Evolutionary conservation across 805 yeast species (phyloP).

Genomic region (Komagataella populi): DNA sequence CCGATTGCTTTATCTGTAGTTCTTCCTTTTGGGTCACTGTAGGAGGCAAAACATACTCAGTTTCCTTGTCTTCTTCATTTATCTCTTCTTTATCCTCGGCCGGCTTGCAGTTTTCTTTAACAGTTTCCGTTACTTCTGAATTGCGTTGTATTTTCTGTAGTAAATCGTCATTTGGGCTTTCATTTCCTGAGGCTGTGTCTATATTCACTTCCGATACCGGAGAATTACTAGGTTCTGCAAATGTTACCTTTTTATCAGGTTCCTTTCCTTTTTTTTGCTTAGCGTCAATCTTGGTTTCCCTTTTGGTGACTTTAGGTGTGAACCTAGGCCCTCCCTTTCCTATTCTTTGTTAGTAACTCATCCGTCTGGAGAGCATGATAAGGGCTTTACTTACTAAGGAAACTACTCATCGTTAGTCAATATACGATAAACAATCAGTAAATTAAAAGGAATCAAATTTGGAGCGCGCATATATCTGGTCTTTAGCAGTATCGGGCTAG

Average conservation of each 20-base stretch:
- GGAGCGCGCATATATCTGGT: neutral
- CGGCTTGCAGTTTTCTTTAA: neutral
- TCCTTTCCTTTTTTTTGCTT: neutral
- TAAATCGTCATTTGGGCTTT: neutral
- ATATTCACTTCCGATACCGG: neutral
- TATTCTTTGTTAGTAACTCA: neutral
- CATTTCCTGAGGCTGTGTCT: neutral
- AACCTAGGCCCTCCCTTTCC: constrained; percentile 1
- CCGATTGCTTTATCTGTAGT: neutral
- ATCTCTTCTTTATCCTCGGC: neutral
- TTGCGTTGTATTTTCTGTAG: neutral
- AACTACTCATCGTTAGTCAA: neutral
- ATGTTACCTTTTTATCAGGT: neutral
- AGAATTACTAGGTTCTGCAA: neutral
- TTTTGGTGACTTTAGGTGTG: constrained; percentile 1
- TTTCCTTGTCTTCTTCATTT: neutral
- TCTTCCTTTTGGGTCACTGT: neutral
- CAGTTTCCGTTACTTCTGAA: neutral
- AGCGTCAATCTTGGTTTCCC: neutral
- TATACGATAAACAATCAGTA: neutral
- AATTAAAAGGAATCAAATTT: neutral
- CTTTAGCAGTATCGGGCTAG: no score
- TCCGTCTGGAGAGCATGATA: neutral
- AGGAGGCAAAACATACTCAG: neutral
- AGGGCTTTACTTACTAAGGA: neutral